A percentile compares a stretch with the other conserved stretches of the same genome.
phyloP scores from a whole-genome alignment of 73 alveolate species.

The Paramecium sexaurelia region DNA sequence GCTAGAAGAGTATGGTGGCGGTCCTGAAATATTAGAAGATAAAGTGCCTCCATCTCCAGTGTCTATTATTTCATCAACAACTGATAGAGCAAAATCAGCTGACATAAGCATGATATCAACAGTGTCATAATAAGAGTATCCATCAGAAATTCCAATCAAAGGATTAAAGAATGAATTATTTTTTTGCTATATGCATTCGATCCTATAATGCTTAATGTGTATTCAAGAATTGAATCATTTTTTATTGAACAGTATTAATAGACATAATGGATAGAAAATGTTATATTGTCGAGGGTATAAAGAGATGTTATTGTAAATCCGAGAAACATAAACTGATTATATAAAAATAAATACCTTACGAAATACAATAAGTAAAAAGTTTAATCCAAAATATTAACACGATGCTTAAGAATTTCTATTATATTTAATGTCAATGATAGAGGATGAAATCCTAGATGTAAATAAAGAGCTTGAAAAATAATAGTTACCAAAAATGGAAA shows the following conservation, averaged over 20 bases:
- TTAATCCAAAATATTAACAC: constrained; percentile 36
- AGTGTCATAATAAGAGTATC: not conserved
- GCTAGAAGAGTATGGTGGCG: constrained; percentile 22
- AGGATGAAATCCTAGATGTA: not conserved
- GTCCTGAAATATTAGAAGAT: constrained; percentile 12
- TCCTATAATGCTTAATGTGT: constrained; percentile 12
- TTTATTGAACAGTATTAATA: not conserved
- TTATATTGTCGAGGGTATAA: not conserved
- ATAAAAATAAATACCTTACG: not conserved
- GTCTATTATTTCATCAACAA: not conserved
- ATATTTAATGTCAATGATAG: not conserved
- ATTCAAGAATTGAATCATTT: constrained; percentile 1
- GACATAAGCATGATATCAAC: constrained; percentile 45
- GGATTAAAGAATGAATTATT: constrained; percentile 42
- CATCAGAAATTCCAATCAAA: constrained; percentile 13
- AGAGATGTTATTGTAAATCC: not conserved
- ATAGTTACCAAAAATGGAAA: not conserved
- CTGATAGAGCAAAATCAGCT: constrained; percentile 29
- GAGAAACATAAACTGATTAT: not conserved
- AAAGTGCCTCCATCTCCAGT: not conserved
- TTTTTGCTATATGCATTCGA: constrained; percentile 40
- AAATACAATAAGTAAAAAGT: not conserved
- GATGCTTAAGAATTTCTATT: constrained; percentile 37
- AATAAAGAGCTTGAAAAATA: not conserved
- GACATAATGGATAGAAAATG: not conserved